A percentile compares a stretch with the other conserved stretches of the same genome.
Conservation (phyloP, 2,329 filamentous ascomycete genomes). For the Aspergillus proliferans region DNA sequence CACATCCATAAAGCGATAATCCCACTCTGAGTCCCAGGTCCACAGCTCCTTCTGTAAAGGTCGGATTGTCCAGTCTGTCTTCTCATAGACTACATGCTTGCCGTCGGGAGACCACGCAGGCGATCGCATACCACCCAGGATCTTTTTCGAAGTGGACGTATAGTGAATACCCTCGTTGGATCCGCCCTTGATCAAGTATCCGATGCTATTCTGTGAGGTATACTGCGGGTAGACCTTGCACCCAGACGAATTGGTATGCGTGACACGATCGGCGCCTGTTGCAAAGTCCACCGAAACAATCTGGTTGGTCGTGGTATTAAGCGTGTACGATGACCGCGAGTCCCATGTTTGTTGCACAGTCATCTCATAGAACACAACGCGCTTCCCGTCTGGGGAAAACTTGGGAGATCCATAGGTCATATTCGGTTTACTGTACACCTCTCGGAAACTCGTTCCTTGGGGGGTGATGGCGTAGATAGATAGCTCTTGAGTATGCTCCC, state of each 20-base stretch:
- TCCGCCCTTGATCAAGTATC: conserved; percentile 5
- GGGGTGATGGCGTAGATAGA: conserved; percentile 2
- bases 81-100: conserved; percentile 7
- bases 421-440: conserved; percentile 1
- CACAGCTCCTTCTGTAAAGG: conserved; percentile 2
- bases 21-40: conserved; percentile 5
- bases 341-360: conserved; percentile 2
- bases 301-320: conserved; percentile 1
- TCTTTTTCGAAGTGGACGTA: background rate
- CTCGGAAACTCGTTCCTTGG: background rate
- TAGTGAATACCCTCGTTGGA: conserved; percentile 4
- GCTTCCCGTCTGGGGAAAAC: conserved; percentile 2
- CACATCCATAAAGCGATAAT: conserved; percentile 8
- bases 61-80: conserved; percentile 2
- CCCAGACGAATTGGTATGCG: background rate
- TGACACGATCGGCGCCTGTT: background rate
- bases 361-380: conserved; percentile 3
- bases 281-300: conserved; percentile 4
- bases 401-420: conserved; percentile 1
- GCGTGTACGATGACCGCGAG: background rate
- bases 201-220: conserved; percentile 2
- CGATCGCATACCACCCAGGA: conserved; percentile 1
- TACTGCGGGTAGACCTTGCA: conserved; percentile 6
- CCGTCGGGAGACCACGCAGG: conserved; percentile 7
- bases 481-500: conserved; percentile 5